Evolutionary conservation across 2,329 filamentous ascomycete genomes (phyloP).

Genomic region (Penicillium concentricum): DNA sequence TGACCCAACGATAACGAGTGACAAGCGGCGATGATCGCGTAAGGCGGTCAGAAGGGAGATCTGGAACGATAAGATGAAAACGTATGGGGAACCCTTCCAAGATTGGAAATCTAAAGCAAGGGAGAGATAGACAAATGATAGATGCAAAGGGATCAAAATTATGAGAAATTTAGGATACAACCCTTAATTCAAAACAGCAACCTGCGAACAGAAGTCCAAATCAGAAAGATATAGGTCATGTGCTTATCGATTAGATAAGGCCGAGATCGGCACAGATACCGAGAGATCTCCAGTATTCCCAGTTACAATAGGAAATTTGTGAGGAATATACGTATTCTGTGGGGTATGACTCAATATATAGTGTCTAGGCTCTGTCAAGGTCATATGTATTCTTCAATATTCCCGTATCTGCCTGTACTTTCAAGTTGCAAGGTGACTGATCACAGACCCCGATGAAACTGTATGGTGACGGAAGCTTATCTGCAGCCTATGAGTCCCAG

Average conservation of each 20-base stretch:
- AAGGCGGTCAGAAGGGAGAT: slow-evolving; percentile 36
- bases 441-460: not conserved
- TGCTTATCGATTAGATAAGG: slow-evolving; percentile 26
- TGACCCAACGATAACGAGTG: slow-evolving; percentile 36
- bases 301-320: not conserved
- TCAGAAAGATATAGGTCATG: slow-evolving; percentile 14
- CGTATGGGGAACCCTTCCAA: not conserved
- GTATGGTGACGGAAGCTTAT: slow-evolving; percentile 12
- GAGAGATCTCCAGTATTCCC: not conserved
- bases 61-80: slow-evolving; percentile 4
- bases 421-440: not conserved
- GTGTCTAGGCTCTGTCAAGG: not conserved
- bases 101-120: not conserved
- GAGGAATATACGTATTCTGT: not conserved
- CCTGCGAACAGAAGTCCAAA: slow-evolving; percentile 8
- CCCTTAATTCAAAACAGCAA: not conserved
- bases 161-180: not conserved
- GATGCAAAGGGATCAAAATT: not conserved
- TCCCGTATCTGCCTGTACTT: not conserved
- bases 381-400: not conserved
- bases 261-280: slow-evolving; percentile 16
- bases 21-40: slow-evolving; percentile 22
- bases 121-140: not conserved
- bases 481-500: slow-evolving; percentile 11
- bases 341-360: not conserved